Evolutionary conservation across 441 rosid genomes (phyloP), one percentile per base, ranked within the genome.

Genomic region (Theobroma grandiflorum): DNA sequence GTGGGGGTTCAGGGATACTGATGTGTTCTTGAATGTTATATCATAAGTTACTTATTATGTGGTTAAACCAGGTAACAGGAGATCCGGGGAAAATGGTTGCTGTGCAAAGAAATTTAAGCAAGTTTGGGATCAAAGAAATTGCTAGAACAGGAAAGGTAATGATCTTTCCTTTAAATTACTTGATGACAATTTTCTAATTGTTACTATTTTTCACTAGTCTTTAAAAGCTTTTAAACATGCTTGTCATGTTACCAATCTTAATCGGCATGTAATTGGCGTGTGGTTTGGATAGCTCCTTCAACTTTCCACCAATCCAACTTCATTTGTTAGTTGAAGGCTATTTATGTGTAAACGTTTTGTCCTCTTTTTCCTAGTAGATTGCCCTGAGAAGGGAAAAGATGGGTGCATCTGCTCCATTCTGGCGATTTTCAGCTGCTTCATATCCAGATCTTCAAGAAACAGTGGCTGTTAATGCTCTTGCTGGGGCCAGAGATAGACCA

Each of bases 61-160:
- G 8, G 65, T 37, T 68, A 69, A 64, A 73, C 70, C 53, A 96
- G 98, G 97, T 94, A 76, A 94, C 98, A 82, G 98, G 99, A 82
- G 98, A 94, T 86, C 98, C 98, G 1, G 98, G 98, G 78, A 96
- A 94, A 88, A 91, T 96, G 91, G 93, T 86, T 84, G 99, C 97
- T 57, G 86, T 92, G 12, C 87, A 84, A 74, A 88, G 90, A 73
- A 94, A 90, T 84, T 84, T 96, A 84, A 91, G 89, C 86, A 96
- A 93, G 89, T 96, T 94, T 87, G 99, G 98, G 70, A 91, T 96
- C 81, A 89, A 58, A 87, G 99, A 94, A 93, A 92, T 96, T 65
- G 98, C 98, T 0, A 90, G 98, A 88, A 96, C 98, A 22, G 98
- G 99, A 86, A 96, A 95, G 99, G 98, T 96, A 78, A 78, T 66